phyloP scores from a whole-genome alignment of 208 protist genomes.

The Spongospora subterranea region DNA sequence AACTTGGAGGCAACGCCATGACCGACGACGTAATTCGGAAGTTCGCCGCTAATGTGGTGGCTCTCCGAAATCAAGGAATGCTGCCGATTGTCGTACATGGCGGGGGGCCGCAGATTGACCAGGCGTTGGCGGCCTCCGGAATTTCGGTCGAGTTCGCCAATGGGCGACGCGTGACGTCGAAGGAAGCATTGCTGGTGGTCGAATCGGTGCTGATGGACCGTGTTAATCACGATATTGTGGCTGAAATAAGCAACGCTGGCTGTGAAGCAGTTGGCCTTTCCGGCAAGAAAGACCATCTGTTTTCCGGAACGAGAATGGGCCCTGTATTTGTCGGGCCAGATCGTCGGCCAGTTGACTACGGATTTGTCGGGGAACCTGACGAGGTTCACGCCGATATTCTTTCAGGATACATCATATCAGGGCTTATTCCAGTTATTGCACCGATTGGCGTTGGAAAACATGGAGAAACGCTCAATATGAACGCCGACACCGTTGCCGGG shows the following conservation, averaged over 20 bases:
- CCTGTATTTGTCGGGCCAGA: neutral
- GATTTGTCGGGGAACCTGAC: neutral
- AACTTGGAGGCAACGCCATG: constrained; percentile 61
- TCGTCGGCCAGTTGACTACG: neutral
- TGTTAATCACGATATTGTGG: too few relatives aligned
- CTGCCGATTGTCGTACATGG: constrained; percentile 54
- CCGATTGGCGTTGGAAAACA: constrained; percentile 1
- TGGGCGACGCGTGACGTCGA: constrained; percentile 54
- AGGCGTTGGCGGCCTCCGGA: neutral
- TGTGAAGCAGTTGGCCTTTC: too few relatives aligned
- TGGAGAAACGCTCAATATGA: constrained; percentile 47
- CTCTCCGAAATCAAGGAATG: constrained; percentile 23
- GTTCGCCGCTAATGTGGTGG: constrained; percentile 34
- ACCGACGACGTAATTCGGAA: neutral
- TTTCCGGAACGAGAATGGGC: neutral
- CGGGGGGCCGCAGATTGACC: constrained; percentile 54
- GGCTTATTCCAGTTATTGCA: constrained; percentile 53
- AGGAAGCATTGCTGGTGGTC: neutral
- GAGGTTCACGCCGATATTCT: neutral
- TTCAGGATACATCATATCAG: neutral
- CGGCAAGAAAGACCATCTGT: too few relatives aligned
- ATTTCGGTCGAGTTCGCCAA: constrained; percentile 14
- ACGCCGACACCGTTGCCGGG: constrained; percentile 62
- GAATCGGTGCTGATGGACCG: too few relatives aligned
- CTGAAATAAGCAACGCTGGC: too few relatives aligned